Conservation (phyloP, 441 rosid genomes). For the Hura crepitans region DNA sequence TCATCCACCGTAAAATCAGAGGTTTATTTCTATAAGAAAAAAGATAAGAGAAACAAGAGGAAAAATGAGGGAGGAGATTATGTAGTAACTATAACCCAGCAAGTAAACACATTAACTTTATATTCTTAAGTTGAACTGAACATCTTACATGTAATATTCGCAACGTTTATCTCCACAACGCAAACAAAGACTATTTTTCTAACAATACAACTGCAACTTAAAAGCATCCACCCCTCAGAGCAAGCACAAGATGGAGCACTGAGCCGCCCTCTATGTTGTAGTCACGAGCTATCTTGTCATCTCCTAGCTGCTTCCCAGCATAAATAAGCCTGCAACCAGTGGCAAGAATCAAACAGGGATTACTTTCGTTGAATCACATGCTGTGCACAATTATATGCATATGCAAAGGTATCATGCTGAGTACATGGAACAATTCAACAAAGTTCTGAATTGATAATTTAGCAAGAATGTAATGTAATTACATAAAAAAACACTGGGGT, state of each 20-base stretch:
- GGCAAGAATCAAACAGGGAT: neutral
- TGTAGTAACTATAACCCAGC: neutral
- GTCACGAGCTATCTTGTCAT: conserved; percentile 90
- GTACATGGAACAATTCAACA: neutral
- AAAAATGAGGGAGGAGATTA: neutral
- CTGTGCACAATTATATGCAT: neutral
- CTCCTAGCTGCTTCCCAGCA: conserved; percentile 93
- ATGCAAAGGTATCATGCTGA: neutral
- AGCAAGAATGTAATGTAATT: neutral
- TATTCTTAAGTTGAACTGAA: conserved; percentile 10
- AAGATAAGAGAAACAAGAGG: neutral
- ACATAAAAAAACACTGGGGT: neutral
- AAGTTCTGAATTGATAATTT: neutral
- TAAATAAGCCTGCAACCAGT: conserved; percentile 69
- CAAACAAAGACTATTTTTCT: neutral
- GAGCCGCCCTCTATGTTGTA: conserved; percentile 95
- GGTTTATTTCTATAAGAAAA: neutral
- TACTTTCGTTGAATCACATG: neutral
- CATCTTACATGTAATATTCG: neutral
- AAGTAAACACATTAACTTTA: neutral
- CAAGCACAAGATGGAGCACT: conserved; percentile 95
- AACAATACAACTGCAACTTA: conserved; percentile 8
- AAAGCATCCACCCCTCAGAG: conserved; percentile 67
- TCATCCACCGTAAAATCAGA: neutral
- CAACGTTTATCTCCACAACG: conserved; percentile 13